Conservation (phyloP, 106 monocot species). For the Dioscorea zingiberensis region DNA sequence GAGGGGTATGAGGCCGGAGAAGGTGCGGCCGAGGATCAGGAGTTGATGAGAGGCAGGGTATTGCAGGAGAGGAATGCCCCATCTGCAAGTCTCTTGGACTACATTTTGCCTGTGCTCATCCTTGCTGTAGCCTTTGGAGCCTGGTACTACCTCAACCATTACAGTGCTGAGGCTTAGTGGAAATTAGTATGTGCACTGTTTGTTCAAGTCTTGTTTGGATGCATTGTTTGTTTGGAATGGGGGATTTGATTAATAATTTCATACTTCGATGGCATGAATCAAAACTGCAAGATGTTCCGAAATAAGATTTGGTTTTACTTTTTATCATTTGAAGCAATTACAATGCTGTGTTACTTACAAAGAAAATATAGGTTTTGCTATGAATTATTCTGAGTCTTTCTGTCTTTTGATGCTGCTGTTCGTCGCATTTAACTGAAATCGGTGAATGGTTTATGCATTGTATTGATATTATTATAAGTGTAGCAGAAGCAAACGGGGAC, state of each 20-base stretch:
- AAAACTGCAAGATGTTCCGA: not conserved
- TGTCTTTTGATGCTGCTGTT: no score
- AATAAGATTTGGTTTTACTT: not conserved
- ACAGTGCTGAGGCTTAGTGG: constrained; percentile 16
- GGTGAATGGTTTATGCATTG: not conserved
- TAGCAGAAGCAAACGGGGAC: no score
- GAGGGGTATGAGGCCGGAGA: constrained; percentile 18
- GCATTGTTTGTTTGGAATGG: not conserved
- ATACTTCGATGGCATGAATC: no score
- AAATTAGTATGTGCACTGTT: not conserved
- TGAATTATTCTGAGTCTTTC: no score
- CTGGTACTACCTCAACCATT: constrained; percentile 52
- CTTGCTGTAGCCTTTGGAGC: constrained; percentile 35
- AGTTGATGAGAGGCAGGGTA: not conserved
- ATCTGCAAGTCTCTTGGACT: constrained; percentile 21
- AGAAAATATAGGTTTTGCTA: no score
- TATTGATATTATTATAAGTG: not conserved
- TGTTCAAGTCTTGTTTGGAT: not conserved
- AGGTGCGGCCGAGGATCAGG: not conserved
- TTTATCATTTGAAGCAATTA: not conserved
- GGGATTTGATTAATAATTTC: not conserved
- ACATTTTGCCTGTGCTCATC: constrained; percentile 31
- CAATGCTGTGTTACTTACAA: not conserved
- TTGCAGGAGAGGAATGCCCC: constrained; percentile 2
- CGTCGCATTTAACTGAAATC: not conserved